These are phyloP conservation scores for Cutaneotrichosporon cutaneum DNA, from an alignment of 1,284 basidiomycete species.

Conservation along the genomic window DNA sequence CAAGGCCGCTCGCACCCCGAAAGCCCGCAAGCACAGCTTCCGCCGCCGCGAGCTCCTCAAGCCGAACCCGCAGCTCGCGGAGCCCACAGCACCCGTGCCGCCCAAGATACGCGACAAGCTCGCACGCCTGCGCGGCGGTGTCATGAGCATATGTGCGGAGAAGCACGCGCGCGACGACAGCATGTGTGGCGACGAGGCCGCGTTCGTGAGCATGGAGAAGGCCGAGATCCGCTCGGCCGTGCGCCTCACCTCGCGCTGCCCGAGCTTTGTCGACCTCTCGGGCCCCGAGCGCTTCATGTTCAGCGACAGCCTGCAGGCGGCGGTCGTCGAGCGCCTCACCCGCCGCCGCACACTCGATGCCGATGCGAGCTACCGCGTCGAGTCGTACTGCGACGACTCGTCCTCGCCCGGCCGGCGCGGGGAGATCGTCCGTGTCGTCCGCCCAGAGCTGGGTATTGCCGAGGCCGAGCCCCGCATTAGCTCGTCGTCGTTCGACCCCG, in stretches of 20 bases:
- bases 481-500: slow-evolving; percentile 3
- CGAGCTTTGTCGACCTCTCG: slow-evolving; percentile 3
- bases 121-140: neutral
- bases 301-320: neutral
- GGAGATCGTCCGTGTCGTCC: neutral
- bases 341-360: neutral
- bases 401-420: neutral
- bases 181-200: neutral
- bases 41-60: slow-evolving; percentile 40
- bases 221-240: slow-evolving; percentile 8
- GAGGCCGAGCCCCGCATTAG: neutral
- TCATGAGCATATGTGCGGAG: neutral
- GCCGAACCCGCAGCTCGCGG: slow-evolving; percentile 37
- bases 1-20: slow-evolving; percentile 11
- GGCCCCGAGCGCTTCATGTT: neutral
- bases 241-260: slow-evolving; percentile 1
- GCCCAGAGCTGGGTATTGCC: neutral
- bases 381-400: neutral
- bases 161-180: neutral
- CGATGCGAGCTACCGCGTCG: slow-evolving; percentile 2
- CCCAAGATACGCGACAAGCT: slow-evolving; percentile 16
- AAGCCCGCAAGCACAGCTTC: neutral
- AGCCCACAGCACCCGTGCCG: too few species aligned
- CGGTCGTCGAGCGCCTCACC: slow-evolving; percentile 1
- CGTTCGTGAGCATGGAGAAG: slow-evolving; percentile 1